Evolutionary conservation across 2,329 filamentous ascomycete genomes (phyloP).

Genomic region (Seiridium unicorne): DNA sequence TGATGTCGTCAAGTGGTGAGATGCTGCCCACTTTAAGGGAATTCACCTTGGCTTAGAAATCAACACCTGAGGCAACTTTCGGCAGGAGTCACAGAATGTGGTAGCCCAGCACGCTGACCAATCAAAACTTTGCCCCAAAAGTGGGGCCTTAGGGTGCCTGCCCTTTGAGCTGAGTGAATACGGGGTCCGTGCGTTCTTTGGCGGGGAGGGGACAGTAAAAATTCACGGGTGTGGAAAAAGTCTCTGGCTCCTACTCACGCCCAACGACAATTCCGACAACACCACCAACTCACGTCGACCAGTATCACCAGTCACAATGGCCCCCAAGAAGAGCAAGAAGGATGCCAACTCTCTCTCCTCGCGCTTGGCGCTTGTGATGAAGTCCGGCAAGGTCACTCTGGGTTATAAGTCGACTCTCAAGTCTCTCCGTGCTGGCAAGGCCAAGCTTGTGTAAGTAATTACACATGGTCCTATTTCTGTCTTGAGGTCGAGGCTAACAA

Average conservation of each 20-base stretch:
- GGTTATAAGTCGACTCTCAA: constrained; percentile 90
- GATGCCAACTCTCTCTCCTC: constrained; percentile 66
- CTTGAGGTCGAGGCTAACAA: no score
- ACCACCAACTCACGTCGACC: constrained; percentile 19
- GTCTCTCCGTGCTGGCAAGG: constrained; percentile 90
- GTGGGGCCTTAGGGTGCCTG: constrained; percentile 2
- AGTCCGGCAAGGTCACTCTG: constrained; percentile 72
- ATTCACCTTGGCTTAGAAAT: constrained; percentile 52
- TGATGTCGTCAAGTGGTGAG: constrained; percentile 25
- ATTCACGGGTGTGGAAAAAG: background rate
- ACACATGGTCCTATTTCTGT: no score
- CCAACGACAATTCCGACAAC: constrained; percentile 4
- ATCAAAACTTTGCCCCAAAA: background rate
- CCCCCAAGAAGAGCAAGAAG: constrained; percentile 80
- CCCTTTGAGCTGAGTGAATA: background rate
- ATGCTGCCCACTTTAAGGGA: constrained; percentile 30
- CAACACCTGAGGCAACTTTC: constrained; percentile 21
- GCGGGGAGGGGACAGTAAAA: no score
- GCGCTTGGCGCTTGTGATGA: constrained; percentile 30
- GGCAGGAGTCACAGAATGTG: background rate
- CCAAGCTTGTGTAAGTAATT: constrained; percentile 60
- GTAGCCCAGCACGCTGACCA: background rate
- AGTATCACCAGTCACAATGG: constrained; percentile 56
- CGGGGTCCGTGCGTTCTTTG: background rate
- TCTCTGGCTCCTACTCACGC: background rate